Evolutionary conservation across 352 stramenopile genomes (phyloP), one percentile per base, ranked within the genome.

Genomic region (Phytophthora fragariae): DNA sequence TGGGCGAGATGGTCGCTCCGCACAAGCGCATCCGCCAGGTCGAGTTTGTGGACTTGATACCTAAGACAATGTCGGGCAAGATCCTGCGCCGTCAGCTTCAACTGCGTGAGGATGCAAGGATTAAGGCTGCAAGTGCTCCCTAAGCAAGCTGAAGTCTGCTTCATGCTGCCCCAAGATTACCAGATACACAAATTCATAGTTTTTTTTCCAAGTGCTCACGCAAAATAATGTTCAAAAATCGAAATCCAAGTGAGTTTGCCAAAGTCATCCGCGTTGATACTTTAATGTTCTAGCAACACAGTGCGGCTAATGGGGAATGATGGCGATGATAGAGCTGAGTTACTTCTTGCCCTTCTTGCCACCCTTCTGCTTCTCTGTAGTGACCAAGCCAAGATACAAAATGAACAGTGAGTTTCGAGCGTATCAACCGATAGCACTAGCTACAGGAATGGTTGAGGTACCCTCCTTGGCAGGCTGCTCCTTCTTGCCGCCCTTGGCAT

Each of bases 41-140:
- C 17, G 68, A 92, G 31, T 98, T 98, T 70, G 73, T 92, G 2
- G 89, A 97, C 59, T 70, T 64, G 15, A 96, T 98, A 59, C 93
- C 94, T 10, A 98, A 98, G 73, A 96, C 73, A 11, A 79, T 90
- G 1, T 91, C 85, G 37, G 95, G 95, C 8, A 98, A 98, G 80
- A 96, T 98, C 65, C 73, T 98, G 47, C 83, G 95, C 15, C 77
- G 92, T n/a, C 70, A 97, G 58, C 65, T 98, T 46, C 79, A 88
- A 55, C 67, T 70, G 0, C 31, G 62, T 12, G 68, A 85, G 52
- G 70, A 83, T 62, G 41, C 69, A 47, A 78, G 70, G 57, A 62
- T 77, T 29, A 71, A 71, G n/a, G 27, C 35, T 9, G 50, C 55
- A 9, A 65, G 9, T n/a, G 59, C 58, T n/a, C 59, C 70, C 3